Percentiles rank a stretch among this genome's conserved stretches.
Evolutionary conservation across 108 stramenopile genomes (phyloP).

Genomic region (Cyclotella kingstonii): DNA sequence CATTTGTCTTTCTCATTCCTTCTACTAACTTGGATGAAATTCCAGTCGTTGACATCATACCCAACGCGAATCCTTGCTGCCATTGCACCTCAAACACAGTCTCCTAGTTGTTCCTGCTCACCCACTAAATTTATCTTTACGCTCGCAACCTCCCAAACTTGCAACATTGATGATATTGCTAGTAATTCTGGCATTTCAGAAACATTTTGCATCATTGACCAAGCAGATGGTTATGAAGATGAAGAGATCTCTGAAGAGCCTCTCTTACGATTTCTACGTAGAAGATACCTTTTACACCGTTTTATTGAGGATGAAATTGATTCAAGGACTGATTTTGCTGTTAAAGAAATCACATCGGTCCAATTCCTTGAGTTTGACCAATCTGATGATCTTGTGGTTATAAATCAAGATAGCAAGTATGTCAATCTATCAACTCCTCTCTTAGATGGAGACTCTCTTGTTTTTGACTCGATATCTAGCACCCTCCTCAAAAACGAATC

Average conservation of each 20-base stretch:
- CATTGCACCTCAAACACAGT: too few relatives aligned
- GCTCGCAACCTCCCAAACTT: conserved; percentile 13
- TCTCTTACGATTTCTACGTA: not conserved
- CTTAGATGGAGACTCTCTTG: conserved; percentile 5
- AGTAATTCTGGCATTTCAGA: conserved; percentile 14
- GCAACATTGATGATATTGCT: conserved; percentile 12
- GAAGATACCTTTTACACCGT: not conserved
- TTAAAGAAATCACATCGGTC: conserved; percentile 37
- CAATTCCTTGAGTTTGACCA: conserved; percentile 40
- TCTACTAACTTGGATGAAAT: too few relatives aligned
- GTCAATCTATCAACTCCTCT: conserved; percentile 10
- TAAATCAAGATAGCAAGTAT: conserved; percentile 31
- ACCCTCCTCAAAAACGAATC: conserved; percentile 1
- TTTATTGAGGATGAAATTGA: too few relatives aligned
- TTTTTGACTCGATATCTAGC: conserved; percentile 20
- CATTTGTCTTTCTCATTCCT: too few relatives aligned
- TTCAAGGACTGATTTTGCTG: too few relatives aligned
- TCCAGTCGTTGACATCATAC: too few relatives aligned
- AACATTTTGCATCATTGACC: conserved; percentile 21
- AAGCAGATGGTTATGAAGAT: not conserved
- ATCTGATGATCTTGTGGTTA: conserved; percentile 10
- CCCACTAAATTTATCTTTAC: conserved; percentile 20
- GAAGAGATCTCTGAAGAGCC: not conserved
- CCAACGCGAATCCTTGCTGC: too few relatives aligned
- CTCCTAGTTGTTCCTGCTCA: conserved; percentile 20